Conservation (phyloP, 176 grass and related monocot genomes). For the Rhynchospora breviuscula region DNA sequence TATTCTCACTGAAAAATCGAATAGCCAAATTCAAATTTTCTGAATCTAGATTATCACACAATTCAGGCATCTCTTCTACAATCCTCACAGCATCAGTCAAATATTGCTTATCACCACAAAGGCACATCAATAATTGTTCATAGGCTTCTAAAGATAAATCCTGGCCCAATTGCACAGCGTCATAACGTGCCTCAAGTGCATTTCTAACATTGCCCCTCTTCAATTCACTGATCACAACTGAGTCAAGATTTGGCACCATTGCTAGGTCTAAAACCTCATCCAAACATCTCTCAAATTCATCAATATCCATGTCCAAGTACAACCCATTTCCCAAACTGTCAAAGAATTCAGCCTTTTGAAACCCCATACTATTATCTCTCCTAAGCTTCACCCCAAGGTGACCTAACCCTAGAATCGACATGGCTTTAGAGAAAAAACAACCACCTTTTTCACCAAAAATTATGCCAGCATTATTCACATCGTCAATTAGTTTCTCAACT, state of each 20-base stretch:
- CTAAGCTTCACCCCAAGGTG: conserved; percentile 76
- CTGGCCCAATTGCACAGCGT: conserved; percentile 59
- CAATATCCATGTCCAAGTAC: conserved; percentile 73
- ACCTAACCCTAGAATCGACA: conserved; percentile 62
- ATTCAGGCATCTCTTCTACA: conserved; percentile 46
- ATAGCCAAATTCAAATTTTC: conserved; percentile 59
- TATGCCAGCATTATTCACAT: conserved; percentile 42
- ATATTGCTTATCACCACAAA: conserved; percentile 32
- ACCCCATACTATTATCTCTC: conserved; percentile 69
- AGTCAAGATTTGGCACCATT: conserved; percentile 45
- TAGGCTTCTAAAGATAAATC: conserved; percentile 40
- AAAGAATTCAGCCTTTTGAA: conserved; percentile 84
- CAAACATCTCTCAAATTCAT: conserved; percentile 61
- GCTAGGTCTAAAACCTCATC: conserved; percentile 50
- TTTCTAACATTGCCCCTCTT: conserved; percentile 41
- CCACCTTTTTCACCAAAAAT: conserved; percentile 42
- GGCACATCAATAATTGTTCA: conserved; percentile 42
- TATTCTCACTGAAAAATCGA: conserved; percentile 42
- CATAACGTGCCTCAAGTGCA: conserved; percentile 54
- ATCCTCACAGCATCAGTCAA: conserved; percentile 44
- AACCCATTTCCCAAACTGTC: conserved; percentile 85
- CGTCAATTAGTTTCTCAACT: conserved; percentile 53
- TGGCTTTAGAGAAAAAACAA: conserved; percentile 63
- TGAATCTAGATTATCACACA: conserved; percentile 42
- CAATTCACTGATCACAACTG: conserved; percentile 42